Evolutionary conservation across 1,284 basidiomycete genomes (phyloP).

Genomic region (Xerocomus amazonicus): DNA sequence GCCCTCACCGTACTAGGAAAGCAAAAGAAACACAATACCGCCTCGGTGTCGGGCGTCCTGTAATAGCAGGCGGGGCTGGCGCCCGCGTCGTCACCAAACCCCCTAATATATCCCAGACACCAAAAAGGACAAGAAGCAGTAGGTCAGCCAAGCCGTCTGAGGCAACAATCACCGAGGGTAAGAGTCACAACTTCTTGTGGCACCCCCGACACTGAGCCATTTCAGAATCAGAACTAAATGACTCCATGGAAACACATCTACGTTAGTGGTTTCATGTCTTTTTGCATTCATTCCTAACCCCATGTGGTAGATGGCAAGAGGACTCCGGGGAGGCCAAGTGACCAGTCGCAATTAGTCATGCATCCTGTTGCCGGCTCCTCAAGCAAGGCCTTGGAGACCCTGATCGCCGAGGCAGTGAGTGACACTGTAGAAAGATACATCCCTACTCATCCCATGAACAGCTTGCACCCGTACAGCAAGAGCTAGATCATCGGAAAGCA

Average conservation of each 20-base stretch:
- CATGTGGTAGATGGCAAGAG: constrained; percentile 8
- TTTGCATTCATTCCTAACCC: background rate
- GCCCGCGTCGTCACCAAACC: constrained; percentile 62
- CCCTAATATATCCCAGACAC: constrained; percentile 43
- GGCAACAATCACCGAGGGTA: constrained; percentile 59
- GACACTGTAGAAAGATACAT: background rate
- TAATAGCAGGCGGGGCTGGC: constrained; percentile 57
- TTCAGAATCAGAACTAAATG: constrained; percentile 35
- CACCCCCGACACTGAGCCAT: constrained; percentile 10
- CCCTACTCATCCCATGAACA: constrained; percentile 25
- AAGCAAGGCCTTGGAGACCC: constrained; percentile 21
- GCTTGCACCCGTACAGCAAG: constrained; percentile 51
- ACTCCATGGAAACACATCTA: constrained; percentile 9
- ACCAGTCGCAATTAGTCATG: constrained; percentile 10
- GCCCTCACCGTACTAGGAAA: constrained; percentile 52
- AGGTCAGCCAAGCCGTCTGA: constrained; percentile 49
- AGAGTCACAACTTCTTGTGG: constrained; percentile 10
- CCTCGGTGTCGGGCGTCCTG: constrained; percentile 70
- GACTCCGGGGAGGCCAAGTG: constrained; percentile 2
- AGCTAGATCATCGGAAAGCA: constrained; percentile 38
- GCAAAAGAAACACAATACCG: constrained; percentile 65
- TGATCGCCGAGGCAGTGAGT: constrained; percentile 44
- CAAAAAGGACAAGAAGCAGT: constrained; percentile 47
- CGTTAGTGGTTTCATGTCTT: constrained; percentile 14
- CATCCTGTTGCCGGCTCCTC: constrained; percentile 15